Evolutionary conservation across 73 alveolate species (phyloP).

Genomic region (Paramecium sexaurelia): DNA sequence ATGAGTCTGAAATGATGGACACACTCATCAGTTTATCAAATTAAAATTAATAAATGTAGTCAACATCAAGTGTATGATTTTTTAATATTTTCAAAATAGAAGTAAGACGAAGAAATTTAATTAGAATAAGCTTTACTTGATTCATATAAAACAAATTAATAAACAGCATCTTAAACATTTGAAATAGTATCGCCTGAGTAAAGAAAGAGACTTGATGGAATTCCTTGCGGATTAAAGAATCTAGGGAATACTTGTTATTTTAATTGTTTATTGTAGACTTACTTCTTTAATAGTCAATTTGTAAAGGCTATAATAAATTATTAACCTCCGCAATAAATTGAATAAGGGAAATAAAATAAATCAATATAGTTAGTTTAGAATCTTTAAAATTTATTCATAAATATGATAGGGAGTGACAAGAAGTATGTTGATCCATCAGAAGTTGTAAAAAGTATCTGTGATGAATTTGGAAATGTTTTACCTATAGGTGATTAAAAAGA

Average conservation of each 20-base stretch:
- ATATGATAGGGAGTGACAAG: conserved; percentile 73
- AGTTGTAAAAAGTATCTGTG: conserved; percentile 74
- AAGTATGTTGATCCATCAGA: conserved; percentile 82
- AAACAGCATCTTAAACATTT: not conserved
- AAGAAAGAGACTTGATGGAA: conserved; percentile 70
- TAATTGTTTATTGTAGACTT: conserved; percentile 80
- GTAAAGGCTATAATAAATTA: conserved; percentile 71
- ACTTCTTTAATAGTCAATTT: conserved; percentile 78
- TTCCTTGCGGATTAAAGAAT: conserved; percentile 83
- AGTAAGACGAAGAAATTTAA: conserved; percentile 1
- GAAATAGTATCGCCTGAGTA: conserved; percentile 77
- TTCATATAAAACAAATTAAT: not conserved
- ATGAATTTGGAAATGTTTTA: conserved; percentile 79
- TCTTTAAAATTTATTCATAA: conserved; percentile 73
- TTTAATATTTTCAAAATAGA: not conserved
- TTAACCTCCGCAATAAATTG: conserved; percentile 55
- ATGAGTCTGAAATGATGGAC: conserved; percentile 7
- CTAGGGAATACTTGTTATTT: conserved; percentile 91
- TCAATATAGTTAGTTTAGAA: conserved; percentile 70
- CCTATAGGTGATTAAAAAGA: conserved; percentile 86
- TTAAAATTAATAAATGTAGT: not conserved
- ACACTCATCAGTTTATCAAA: not conserved
- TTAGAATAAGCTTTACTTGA: not conserved
- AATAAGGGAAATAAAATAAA: conserved; percentile 38
- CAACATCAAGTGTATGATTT: not conserved